Conservation (phyloP, 2,329 filamentous ascomycete species). For the Phyllachora maydis region DNA sequence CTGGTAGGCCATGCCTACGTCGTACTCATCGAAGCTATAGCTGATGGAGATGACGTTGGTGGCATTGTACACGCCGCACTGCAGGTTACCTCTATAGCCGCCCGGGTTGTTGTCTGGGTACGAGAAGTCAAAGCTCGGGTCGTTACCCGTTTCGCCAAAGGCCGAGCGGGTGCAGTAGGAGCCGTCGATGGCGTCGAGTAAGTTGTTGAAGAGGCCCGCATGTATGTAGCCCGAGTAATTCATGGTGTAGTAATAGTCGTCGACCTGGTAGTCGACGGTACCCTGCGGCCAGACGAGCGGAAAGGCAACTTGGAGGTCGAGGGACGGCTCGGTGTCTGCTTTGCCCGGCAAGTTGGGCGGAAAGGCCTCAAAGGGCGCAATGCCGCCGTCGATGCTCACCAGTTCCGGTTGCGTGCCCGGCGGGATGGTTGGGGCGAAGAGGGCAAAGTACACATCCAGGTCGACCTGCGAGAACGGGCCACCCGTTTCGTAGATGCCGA, state of each 20-base stretch:
- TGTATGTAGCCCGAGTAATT: conserved; percentile 8
- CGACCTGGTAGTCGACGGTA: conserved; percentile 23
- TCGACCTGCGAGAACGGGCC: conserved; percentile 30
- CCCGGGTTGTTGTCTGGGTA: conserved; percentile 14
- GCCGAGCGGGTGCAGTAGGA: conserved; percentile 25
- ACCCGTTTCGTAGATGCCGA: conserved; percentile 31
- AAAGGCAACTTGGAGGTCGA: conserved; percentile 19
- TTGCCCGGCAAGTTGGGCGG: conserved; percentile 13
- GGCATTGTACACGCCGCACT: conserved; percentile 21
- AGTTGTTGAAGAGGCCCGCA: conserved; percentile 9
- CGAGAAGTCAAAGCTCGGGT: conserved; percentile 14
- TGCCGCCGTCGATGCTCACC: conserved; percentile 12
- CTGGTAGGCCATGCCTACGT: conserved; percentile 29
- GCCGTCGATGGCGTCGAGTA: conserved; percentile 26
- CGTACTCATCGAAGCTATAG: conserved; percentile 29
- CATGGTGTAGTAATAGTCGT: conserved; percentile 5
- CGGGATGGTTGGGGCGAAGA: conserved; percentile 17
- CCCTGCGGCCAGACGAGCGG: conserved; percentile 23
- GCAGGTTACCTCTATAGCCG: conserved; percentile 23
- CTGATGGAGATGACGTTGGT: conserved; percentile 34
- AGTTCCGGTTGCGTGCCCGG: conserved; percentile 16
- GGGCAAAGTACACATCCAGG: conserved; percentile 23
- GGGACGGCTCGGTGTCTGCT: conserved; percentile 15
- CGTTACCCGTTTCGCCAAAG: conserved; percentile 21
- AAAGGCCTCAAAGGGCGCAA: conserved; percentile 8